Percentiles rank a stretch among this genome's conserved stretches.
Evolutionary conservation across 225 moss, liverwort and hornwort species (phyloP).

Genomic region (Polytrichum formosum): DNA sequence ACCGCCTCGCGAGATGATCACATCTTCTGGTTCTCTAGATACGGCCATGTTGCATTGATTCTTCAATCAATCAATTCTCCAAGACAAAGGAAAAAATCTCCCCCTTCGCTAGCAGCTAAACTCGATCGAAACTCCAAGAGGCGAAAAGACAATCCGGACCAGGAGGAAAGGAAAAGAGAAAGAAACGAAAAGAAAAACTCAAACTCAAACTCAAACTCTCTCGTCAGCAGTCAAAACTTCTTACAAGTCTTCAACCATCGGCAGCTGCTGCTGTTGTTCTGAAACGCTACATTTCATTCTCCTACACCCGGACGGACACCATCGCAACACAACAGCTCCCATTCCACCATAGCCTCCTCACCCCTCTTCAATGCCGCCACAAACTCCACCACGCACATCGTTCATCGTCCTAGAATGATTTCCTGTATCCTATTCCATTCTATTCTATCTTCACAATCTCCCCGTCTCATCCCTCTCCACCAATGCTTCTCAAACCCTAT

Average conservation of each 20-base stretch:
- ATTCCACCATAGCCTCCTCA: constrained; percentile 43
- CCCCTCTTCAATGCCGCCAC: constrained; percentile 39
- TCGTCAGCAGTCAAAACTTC: no score
- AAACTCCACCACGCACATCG: constrained; percentile 33
- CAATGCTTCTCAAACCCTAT: neutral
- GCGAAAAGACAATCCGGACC: neutral
- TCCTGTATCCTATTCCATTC: neutral
- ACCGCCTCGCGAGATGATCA: constrained; percentile 87
- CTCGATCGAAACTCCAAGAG: neutral
- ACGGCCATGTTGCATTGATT: constrained; percentile 83
- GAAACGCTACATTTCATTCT: constrained; percentile 50
- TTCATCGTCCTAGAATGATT: neutral
- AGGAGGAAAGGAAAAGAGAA: constrained; percentile 9
- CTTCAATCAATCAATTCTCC: constrained; percentile 9
- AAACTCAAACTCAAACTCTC: no score
- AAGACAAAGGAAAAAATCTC: neutral
- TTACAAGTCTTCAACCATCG: constrained; percentile 6
- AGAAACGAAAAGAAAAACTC: constrained; percentile 7
- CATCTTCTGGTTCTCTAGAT: constrained; percentile 97
- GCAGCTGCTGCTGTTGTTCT: constrained; percentile 20
- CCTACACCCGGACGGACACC: constrained; percentile 29
- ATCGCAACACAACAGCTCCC: constrained; percentile 37
- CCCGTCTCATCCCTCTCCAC: neutral
- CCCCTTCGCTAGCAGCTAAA: constrained; percentile 12
- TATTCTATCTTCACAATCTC: neutral